Base-by-base conservation (phyloP, 495 filamentous ascomycete species). In the Aspergillus funiculosus region DNA sequence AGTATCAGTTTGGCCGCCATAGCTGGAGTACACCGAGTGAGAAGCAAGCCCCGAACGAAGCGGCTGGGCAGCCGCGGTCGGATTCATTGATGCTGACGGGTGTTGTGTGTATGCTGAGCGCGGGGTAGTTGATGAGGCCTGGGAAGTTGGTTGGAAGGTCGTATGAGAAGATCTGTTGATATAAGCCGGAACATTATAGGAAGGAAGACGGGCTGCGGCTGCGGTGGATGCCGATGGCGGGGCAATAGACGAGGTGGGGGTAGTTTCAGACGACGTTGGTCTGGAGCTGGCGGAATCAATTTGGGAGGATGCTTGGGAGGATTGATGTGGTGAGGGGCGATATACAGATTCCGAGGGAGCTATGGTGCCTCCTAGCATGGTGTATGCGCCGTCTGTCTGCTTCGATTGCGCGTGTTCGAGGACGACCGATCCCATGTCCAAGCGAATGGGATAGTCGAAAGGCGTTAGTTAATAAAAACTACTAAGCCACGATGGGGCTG, bases 351-450 rank as follows among this genome's bases (percentile, higher is more conserved):
- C 65, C 43, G 63, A 60, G 17, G 59, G 36, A 56, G 69, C 63
- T 50, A 65, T 50, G 50, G 66, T 57, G 55, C 65, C 68, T 63
- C 69, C 74, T 47, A 77, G 65, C 75, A 78, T 79, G 57, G 60
- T 71, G 64, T 61, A 60, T 52, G 60, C 51, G 54, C 61, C 59
- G 50, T 67, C 59, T 58, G 57, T 49, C 55, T 64, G 61, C 58
- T 76, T 59, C 58, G 66, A 63, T 58, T 61, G 68, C 60, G 72
- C 61, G 45, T 69, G 66, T 58, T 75, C 66, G 55, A 74, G 47
- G 31, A 67, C 49, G 39, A 72, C 61, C 49, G 68, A 69, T 60
- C 66, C 69, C 67, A 76, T 75, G 54, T 66, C 69, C 28, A 30
- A 38, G 25, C 37, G 24, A 28, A 20, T 24, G 32, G 36, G 35